phyloP scores from a whole-genome alignment of 257 asterid species.

The Linaria vulgaris region DNA sequence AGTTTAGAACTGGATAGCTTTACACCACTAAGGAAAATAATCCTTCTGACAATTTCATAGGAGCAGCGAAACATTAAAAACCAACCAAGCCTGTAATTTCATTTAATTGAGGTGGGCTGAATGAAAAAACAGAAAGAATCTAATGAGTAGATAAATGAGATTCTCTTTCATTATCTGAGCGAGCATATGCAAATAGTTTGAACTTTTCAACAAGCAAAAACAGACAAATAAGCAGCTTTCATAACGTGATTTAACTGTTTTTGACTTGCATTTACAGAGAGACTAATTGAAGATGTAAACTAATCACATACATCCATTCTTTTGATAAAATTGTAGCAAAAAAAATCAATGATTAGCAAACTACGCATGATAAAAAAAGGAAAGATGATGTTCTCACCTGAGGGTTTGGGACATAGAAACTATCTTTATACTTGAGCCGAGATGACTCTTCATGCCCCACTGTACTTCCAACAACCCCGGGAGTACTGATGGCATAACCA shows the following conservation, averaged over 20 bases:
- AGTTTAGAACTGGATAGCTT: background rate
- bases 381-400: constrained; percentile 55
- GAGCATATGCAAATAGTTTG: background rate
- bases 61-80: background rate
- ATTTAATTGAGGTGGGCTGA: no score
- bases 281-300: no score
- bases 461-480: constrained; percentile 74
- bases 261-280: background rate
- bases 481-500: constrained; percentile 77
- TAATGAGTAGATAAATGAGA: background rate
- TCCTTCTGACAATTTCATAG: background rate
- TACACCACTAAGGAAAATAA: background rate
- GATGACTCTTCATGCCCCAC: constrained; percentile 88
- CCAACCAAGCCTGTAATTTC: no score
- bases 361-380: background rate
- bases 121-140: no score
- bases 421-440: constrained; percentile 82
- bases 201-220: background rate
- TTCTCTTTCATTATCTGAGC: constrained; percentile 3
- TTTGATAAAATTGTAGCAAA: background rate
- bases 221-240: constrained; percentile 5
- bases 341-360: constrained; percentile 4
- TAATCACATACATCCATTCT: no score
- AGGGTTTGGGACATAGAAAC: constrained; percentile 71
- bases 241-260: background rate